Base-by-base conservation (phyloP, 1,139 yeast species). In the Pichia sp. region DNA sequence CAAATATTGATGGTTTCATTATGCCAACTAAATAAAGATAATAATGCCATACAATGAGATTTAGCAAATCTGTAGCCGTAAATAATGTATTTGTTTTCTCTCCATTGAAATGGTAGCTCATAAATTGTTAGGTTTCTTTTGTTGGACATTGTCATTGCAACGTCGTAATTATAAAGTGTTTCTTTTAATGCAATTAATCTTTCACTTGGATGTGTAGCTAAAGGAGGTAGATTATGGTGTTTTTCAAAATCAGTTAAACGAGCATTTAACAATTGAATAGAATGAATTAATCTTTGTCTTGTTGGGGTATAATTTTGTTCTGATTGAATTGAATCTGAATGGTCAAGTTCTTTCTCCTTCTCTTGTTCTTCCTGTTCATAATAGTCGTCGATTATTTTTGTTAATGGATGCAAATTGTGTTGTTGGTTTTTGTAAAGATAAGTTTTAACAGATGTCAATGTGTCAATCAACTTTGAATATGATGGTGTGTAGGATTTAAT, bases 1-100 rank as follows among this genome's bases (percentile, higher is more conserved):
- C 98, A 91, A 45, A 91, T 88, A 63, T 91, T 91, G 62, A 86
- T 75, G 1, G 95, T 74, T 61, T 91, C 98, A 59, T 91, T 91
- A 63, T 91, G 97, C 64, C 83, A 58, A 49, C 74, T 57, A 61
- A 70, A 76, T 11, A 84, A 63, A 42, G 84, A 74, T 44, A 62
- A 59, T 29, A 78, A 54, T 56, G 93, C 84, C 45, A 73, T 70
- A 5, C 57, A 41, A 57, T 84, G 91, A 37, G 74, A 72, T 47
- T 76, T 68, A 43, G 84, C 80, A 63, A 91, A 91, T 49, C 97
- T 67, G 65, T 91, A 91, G 1, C 97, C 97, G 40, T 78, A 65
- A 27, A 83, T 69, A 43, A 91, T 86, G 60, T 76, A 88, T 45
- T 88, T 80, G 64, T 91, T 91, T 60, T 89, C 96, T 57, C 95